A percentile compares a stretch with the other conserved stretches of the same genome.
phyloP scores from a whole-genome alignment of 305 asterid species.

The Salvia sclarea region DNA sequence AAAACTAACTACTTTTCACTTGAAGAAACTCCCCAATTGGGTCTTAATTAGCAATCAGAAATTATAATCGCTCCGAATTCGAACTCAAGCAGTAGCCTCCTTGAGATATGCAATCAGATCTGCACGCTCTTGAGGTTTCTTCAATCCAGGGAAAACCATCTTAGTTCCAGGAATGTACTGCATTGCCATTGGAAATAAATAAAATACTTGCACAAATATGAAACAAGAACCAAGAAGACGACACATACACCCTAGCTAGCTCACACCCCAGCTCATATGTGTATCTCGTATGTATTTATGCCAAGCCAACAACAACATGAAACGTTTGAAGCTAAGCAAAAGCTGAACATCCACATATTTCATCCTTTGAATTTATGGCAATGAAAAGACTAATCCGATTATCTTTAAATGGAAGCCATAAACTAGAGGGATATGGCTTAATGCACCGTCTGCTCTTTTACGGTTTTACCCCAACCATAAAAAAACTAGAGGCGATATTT shows the following conservation, averaged over 20 bases:
- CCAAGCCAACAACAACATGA: not conserved
- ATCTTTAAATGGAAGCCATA: not conserved
- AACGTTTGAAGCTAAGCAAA: not conserved
- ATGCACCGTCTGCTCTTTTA: not conserved
- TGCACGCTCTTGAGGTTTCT: conserved; percentile 90
- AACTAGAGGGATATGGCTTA: not conserved
- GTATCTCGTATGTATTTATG: too few species aligned
- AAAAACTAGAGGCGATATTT: not conserved
- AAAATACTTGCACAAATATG: not conserved
- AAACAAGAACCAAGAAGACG: not conserved
- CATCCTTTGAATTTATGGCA: not conserved
- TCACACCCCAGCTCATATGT: too few species aligned
- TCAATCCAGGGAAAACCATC: conserved; percentile 96
- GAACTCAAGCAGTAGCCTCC: conserved; percentile 54
- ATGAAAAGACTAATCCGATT: not conserved
- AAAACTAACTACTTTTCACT: not conserved
- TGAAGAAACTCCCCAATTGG: not conserved
- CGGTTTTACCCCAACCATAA: not conserved
- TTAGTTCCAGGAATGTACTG: conserved; percentile 97
- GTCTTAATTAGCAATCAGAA: not conserved
- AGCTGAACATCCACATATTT: not conserved
- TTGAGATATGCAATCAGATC: conserved; percentile 88
- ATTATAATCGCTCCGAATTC: not conserved
- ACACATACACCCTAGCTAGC: too few species aligned
- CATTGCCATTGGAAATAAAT: conserved; percentile 12